A percentile compares a stretch with the other conserved stretches of the same genome.
Evolutionary conservation across 2,329 filamentous ascomycete species (phyloP).

Genomic region (Talaromyces atroroseus): DNA sequence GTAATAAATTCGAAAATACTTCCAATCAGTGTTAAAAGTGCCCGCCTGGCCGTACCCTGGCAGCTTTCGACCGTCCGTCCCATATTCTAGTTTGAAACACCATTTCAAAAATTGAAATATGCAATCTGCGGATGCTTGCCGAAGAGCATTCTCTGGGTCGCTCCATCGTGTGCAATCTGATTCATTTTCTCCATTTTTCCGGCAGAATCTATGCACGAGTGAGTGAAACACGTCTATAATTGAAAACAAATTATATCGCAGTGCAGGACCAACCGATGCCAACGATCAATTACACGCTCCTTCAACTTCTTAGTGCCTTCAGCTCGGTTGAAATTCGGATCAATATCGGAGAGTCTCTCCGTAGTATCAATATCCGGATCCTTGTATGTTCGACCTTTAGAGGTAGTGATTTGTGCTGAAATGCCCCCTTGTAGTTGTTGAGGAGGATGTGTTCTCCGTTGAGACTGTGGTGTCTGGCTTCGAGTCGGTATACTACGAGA

Average conservation of each 20-base stretch:
- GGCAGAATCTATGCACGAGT: background rate
- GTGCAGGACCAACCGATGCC: no score
- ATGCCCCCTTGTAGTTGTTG: background rate
- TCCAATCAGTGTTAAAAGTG: slow-evolving; percentile 19
- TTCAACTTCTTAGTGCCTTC: no score
- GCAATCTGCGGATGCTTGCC: slow-evolving; percentile 16
- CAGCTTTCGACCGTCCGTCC: slow-evolving; percentile 6
- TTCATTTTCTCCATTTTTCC: background rate
- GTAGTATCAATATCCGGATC: slow-evolving; percentile 19
- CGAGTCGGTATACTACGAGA: background rate
- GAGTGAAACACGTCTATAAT: background rate
- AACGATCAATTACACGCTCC: no score
- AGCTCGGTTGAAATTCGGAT: no score
- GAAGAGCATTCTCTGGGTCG: slow-evolving; percentile 16
- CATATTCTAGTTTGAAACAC: slow-evolving; percentile 18
- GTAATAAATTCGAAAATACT: slow-evolving; percentile 21
- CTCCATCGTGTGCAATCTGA: slow-evolving; percentile 1
- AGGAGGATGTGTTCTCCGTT: background rate
- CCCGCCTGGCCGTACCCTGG: slow-evolving; percentile 18
- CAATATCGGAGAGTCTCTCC: slow-evolving; percentile 14
- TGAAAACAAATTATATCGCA: no score
- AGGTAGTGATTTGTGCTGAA: background rate
- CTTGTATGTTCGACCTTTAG: background rate
- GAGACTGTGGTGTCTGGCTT: background rate
- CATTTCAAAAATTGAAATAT: slow-evolving; percentile 18